Evolutionary conservation across 768 basidiomycete genomes (phyloP), one percentile per base, ranked within the genome.

Genomic region (Rhodocollybia butyracea): DNA sequence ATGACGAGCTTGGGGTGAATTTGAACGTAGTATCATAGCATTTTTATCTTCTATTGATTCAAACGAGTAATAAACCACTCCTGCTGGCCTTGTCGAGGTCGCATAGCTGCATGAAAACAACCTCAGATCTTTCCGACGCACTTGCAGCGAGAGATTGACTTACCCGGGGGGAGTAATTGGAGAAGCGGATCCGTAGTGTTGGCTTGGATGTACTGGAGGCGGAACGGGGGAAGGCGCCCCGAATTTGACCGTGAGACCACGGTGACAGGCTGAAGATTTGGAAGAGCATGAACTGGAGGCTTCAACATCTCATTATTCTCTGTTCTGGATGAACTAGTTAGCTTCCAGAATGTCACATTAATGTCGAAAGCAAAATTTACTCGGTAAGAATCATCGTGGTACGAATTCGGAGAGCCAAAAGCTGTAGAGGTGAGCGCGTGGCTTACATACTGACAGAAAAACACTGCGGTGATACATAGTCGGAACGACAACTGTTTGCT

Each of bases 21-120:
- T 65, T 15, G 64, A 13, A 24, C 34, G 48, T 26, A 76, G 62
- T 3, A 71, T 62, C 76, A 76, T 78, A 41, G 68, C 68, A 52
- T 75, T 76, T 4, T 69, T 63, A 30, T 32, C 42, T 7, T 69
- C 69, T n/a, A 58, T 68, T 4, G 73, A 75, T 41, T 64, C 63
- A 60, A 76, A 76, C 6, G 66, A 68, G 53, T 76, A 78, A n/a
- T 68, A 72, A 54, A 75, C 66, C n/a, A 65, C 43, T 13, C 63
- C 62, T 2, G 63, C 40, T 7, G 72, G 73, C 41, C 66, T 64
- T 29, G 60, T 64, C 40, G 68, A 52, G 51, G 65, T 60, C 27
- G 62, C 59, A 40, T 71, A 73, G 38, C 68, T 70, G 48, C 5
- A 29, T 8, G 19, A 19, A 36, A 2, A 36, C 30, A 38, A 27